Base-by-base conservation (phyloP, 208 protist species). In the Strigomonas culicis region DNA sequence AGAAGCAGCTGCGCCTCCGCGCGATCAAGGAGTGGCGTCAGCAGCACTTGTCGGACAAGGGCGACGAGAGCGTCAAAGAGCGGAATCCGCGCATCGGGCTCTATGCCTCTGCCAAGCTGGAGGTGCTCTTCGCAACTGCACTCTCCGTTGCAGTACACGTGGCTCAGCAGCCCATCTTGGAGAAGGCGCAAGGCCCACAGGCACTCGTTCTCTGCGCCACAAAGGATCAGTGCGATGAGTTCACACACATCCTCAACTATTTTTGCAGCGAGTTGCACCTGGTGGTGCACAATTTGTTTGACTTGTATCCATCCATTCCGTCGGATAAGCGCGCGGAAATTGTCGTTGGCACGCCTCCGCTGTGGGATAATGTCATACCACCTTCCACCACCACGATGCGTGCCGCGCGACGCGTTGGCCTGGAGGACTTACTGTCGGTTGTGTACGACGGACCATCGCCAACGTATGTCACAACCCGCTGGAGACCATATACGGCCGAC, bases 201-300 rank as follows among this genome's bases (percentile, higher is more conserved):
- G 82, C 82, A 1, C 57, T 93, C 31, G 55, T 93, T 13, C 63
- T 93, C 32, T 89, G 82, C 64, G 82, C 86, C 19, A 86, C 86
- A 13, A 83, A 90, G 59, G 75, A 81, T 47, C 78, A 89, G 59
- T 93, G 86, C 66, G 82, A 84, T 49, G 86, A 88, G 67, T 47
- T 86, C 13, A 59, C 79, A 6, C 74, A 56, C 32, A 60, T 77
- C 24, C 55, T 90, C 17, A 77, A 83, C 63, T 64, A 68, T 17
- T 81, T 88, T 55, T 77, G 76, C 63, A 13, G 60, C 3, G 74
- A 73, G 30, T 68, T 93, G 59, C 82, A 93, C 63, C 66, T 93
- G n/a, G 67, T 93, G 1, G 80, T 84, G 50, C 86, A 93, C 74
- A 93, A 93, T 31, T 61, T 93, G 55, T 93, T 89, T 68, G 86